Conservation (phyloP, 371 early-diverging fungal species). For the Entomophthora muscae region DNA sequence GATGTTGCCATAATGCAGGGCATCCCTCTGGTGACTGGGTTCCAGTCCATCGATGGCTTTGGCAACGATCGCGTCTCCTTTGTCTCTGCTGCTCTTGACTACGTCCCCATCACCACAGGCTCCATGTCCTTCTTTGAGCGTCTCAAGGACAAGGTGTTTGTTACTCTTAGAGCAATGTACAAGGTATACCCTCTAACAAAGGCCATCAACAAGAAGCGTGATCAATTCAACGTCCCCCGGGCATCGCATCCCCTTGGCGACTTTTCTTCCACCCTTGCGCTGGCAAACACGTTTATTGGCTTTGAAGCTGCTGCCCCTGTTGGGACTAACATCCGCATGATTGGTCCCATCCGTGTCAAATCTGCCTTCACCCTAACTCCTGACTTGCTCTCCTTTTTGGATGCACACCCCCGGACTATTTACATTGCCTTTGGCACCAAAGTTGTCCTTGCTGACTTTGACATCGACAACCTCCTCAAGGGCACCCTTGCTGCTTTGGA, state of each 20-base stretch:
- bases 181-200: not conserved
- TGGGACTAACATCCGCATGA: not conserved
- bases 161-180: not conserved
- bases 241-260: not conserved
- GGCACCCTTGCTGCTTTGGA: not conserved
- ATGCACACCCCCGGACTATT: not conserved
- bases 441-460: not conserved
- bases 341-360: slow-evolving; percentile 2
- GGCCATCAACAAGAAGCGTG: not conserved
- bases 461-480: not conserved
- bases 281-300: slow-evolving; percentile 1
- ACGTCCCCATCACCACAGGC: not conserved
- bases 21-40: no score
- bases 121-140: not conserved
- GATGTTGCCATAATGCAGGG: no score
- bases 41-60: not conserved
- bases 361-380: not conserved
- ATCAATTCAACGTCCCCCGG: not conserved
- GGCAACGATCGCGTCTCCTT: not conserved
- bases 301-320: not conserved
- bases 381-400: not conserved
- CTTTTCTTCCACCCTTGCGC: not conserved
- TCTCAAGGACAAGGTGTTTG: not conserved
- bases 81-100: not conserved
- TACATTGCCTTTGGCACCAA: slow-evolving; percentile 5